Evolutionary conservation across 805 yeast species (phyloP), one percentile per base, ranked within the genome.

Genomic region (Wickerhamomyces strasburgensis): DNA sequence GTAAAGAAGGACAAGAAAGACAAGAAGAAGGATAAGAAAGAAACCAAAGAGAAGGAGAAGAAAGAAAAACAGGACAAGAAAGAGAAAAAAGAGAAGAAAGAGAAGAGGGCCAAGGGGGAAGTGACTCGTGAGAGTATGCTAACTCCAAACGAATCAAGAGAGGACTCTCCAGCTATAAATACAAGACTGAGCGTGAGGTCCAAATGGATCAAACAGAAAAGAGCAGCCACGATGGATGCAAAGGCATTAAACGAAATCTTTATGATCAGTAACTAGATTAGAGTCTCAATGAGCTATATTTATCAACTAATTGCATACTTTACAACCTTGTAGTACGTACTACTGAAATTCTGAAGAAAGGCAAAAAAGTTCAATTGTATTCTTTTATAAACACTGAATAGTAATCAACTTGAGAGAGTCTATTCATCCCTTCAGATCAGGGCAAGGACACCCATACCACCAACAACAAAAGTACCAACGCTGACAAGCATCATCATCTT

Each of bases 231-330:
- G 0, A 75, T 83, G 79, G 98, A 90, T 57, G 73, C 83, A 3
- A 80, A 86, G 58, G 88, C 96, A 11, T 70, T 90, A 44, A 87
- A 85, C 49, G 98, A 90, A 61, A 90, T 90, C 40, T 85, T 90
- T 56, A 90, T 90, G 97, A 75, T 88, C 32, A 67, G 82, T 19
- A 72, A 68, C 44, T 66, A 19, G 8, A 18, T n/a, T 5, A 11
- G 24, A 16, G 4, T n/a, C n/a, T n/a, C n/a, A n/a, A n/a, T n/a
- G n/a, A n/a, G n/a, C n/a, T n/a, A n/a, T n/a, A n/a, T n/a, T n/a
- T n/a, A n/a, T n/a, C n/a, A n/a, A n/a, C n/a, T n/a, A n/a, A n/a
- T n/a, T n/a, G n/a, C n/a, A n/a, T n/a, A n/a, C n/a, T n/a, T n/a
- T n/a, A n/a, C n/a, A n/a, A n/a, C n/a, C n/a, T n/a, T n/a, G n/a